These are phyloP conservation scores for Nicotiana tabacum DNA, from an alignment of 257 asterid genomes.

Conservation along the genomic window DNA sequence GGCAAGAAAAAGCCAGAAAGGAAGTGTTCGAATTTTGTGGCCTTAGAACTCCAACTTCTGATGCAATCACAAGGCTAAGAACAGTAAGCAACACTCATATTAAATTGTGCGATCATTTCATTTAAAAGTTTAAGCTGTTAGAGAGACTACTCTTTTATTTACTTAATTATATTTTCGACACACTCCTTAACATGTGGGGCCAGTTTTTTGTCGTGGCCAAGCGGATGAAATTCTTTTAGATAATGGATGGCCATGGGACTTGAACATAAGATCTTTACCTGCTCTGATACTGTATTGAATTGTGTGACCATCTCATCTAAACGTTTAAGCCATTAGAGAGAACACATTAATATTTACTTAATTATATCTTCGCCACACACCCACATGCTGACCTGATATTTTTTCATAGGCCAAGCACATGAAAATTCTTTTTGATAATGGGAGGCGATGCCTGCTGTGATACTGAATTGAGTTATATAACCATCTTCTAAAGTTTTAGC, in stretches of 20 bases:
- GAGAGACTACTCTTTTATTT: not conserved
- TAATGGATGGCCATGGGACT: too few relatives aligned
- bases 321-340: not conserved
- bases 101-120: not conserved
- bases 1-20: conserved; percentile 62
- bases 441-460: not conserved
- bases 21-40: conserved; percentile 37
- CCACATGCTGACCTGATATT: too few relatives aligned
- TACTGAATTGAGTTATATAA: not conserved
- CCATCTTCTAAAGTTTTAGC: not conserved
- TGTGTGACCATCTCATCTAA: not conserved
- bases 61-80: conserved; percentile 51
- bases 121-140: too few relatives aligned
- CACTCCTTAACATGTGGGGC: too few relatives aligned
- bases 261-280: too few relatives aligned
- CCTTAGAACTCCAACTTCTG: conserved; percentile 33
- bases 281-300: not conserved
- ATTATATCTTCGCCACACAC: too few relatives aligned
- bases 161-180: not conserved
- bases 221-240: too few relatives aligned
- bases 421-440: too few relatives aligned
- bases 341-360: too few relatives aligned
- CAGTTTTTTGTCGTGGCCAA: too few relatives aligned
- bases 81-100: conserved; percentile 21
- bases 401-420: too few relatives aligned